Conservation (phyloP, 2,329 filamentous ascomycete species). For the Xylaria sp. region DNA sequence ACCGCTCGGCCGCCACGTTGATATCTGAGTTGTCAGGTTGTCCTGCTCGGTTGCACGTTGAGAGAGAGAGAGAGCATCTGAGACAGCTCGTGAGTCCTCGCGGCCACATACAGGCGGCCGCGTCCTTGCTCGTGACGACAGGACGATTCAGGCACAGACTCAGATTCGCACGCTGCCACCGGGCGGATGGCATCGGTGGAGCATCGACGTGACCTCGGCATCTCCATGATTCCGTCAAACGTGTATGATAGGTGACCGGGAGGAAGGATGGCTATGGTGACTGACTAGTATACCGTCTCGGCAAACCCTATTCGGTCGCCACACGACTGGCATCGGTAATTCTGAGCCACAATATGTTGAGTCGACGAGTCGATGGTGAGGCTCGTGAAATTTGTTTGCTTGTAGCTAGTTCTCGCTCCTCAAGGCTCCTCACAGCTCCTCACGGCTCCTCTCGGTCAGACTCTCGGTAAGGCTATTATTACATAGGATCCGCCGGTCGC, state of each 20-base stretch:
- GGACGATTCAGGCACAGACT: slow-evolving; percentile 12
- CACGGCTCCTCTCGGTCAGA: slow-evolving; percentile 15
- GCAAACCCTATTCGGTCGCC: background rate
- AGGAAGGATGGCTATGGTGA: too few species aligned
- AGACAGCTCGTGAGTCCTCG: slow-evolving; percentile 16
- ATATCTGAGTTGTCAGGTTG: slow-evolving; percentile 15
- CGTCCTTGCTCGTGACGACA: slow-evolving; percentile 17
- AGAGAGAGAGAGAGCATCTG: slow-evolving; percentile 17
- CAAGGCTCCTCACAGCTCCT: too few species aligned
- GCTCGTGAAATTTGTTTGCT: slow-evolving; percentile 2
- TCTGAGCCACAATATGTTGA: slow-evolving; percentile 15
- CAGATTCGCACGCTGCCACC: slow-evolving; percentile 12
- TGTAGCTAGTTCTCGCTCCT: too few species aligned
- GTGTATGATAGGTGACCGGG: too few species aligned
- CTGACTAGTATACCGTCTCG: background rate
- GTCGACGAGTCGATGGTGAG: slow-evolving; percentile 7
- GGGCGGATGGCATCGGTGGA: background rate
- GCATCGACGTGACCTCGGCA: slow-evolving; percentile 6
- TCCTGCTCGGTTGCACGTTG: slow-evolving; percentile 15
- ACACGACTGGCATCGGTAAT: slow-evolving; percentile 20
- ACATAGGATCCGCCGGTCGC: slow-evolving; percentile 6
- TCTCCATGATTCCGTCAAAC: slow-evolving; percentile 11
- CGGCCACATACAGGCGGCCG: slow-evolving; percentile 14
- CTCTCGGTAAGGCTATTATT: slow-evolving; percentile 11
- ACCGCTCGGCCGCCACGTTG: slow-evolving; percentile 21